A percentile compares a stretch with the other conserved stretches of the same genome.
These are phyloP conservation scores for Microbotryum silenes-acaulis DNA, from an alignment of 1,284 basidiomycete genomes.

Conservation along the genomic window DNA sequence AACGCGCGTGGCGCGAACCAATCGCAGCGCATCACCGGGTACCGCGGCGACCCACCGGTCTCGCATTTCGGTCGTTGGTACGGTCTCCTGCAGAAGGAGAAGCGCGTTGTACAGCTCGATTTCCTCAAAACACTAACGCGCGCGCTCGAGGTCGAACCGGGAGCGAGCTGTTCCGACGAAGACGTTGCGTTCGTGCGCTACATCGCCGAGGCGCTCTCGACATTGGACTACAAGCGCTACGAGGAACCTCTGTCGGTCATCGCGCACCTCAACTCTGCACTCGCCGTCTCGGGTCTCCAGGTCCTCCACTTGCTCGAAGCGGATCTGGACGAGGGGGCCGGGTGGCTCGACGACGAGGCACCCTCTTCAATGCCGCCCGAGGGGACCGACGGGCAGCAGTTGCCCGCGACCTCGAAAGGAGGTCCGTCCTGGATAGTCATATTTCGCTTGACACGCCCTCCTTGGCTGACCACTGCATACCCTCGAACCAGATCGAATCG, in stretches of 20 bases:
- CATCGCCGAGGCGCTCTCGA: constrained; percentile 86
- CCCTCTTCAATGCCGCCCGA: constrained; percentile 21
- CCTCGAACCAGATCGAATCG: background rate
- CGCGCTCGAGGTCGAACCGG: constrained; percentile 61
- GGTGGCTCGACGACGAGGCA: constrained; percentile 41
- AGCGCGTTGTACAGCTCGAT: constrained; percentile 71
- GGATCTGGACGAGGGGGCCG: constrained; percentile 14
- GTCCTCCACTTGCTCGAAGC: constrained; percentile 43
- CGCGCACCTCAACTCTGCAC: constrained; percentile 64
- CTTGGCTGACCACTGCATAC: background rate
- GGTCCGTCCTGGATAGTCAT: background rate
- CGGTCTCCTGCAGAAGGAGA: constrained; percentile 69
- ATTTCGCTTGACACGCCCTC: background rate
- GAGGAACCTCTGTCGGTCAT: constrained; percentile 86
- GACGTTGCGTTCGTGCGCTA: constrained; percentile 77
- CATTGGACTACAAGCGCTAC: constrained; percentile 85
- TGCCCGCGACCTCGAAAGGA: background rate
- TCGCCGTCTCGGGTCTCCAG: constrained; percentile 80
- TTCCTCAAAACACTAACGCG: constrained; percentile 76
- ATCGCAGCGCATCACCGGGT: constrained; percentile 41
- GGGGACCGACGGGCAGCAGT: constrained; percentile 9
- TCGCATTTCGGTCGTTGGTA: constrained; percentile 87
- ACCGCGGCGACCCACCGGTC: constrained; percentile 53
- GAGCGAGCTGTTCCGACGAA: constrained; percentile 45
- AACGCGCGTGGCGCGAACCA: constrained; percentile 44